Evolutionary conservation across 768 basidiomycete species (phyloP).

Genomic region (Tulasnella sp.): DNA sequence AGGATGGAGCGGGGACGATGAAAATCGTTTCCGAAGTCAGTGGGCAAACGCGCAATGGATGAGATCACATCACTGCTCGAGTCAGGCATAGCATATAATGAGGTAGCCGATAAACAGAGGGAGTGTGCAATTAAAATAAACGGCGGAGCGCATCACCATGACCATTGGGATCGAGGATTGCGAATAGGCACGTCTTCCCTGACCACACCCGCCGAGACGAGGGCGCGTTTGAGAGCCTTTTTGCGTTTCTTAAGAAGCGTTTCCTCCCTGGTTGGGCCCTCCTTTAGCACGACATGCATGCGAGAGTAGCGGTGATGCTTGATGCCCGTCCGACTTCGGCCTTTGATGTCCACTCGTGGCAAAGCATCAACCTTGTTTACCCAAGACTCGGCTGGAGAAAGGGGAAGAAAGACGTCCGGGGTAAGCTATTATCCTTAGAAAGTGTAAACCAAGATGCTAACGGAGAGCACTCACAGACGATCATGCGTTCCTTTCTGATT

Average conservation of each 20-base stretch:
- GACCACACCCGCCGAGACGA: constrained; percentile 68
- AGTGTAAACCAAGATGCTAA: neutral
- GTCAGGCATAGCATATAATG: neutral
- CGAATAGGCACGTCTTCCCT: constrained; percentile 77
- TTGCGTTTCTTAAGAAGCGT: constrained; percentile 57
- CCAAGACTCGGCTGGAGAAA: constrained; percentile 78
- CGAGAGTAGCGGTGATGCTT: constrained; percentile 72
- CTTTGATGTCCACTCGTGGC: constrained; percentile 73
- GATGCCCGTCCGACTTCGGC: constrained; percentile 75
- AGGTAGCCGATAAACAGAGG: neutral
- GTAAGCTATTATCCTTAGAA: neutral
- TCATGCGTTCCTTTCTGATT: constrained; percentile 63
- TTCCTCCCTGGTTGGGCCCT: constrained; percentile 75
- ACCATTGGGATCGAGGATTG: constrained; percentile 68
- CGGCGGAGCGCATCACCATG: constrained; percentile 51
- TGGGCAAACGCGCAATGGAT: neutral
- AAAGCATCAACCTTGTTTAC: constrained; percentile 75
- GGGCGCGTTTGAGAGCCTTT: constrained; percentile 66
- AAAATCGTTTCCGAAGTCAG: too few species aligned
- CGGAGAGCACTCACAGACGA: constrained; percentile 65
- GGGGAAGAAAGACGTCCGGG: neutral
- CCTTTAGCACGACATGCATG: constrained; percentile 70
- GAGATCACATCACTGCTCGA: neutral
- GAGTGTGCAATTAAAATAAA: neutral
- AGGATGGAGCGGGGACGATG: too few species aligned